Base-by-base conservation (phyloP, 2,329 filamentous ascomycete species). In the Lasiodiplodia sp. region DNA sequence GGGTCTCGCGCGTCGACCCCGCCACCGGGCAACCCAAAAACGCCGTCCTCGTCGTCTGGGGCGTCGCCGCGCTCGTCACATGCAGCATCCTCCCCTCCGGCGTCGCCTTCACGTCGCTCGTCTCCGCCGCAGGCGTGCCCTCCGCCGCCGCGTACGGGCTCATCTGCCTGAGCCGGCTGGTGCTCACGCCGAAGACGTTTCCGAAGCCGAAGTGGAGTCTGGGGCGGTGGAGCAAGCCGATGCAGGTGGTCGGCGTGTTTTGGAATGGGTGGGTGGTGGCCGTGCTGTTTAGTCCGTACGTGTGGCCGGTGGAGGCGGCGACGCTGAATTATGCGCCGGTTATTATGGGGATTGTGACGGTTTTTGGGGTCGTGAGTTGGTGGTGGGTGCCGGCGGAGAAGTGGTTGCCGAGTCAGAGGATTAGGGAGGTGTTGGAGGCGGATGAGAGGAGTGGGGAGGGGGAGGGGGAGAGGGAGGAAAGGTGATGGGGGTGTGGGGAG, bases 11-110 rank as follows among this genome's bases (percentile, higher is more conserved):
- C 21, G 86, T 89, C 2, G 81, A 80, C 40, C 16, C 40, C 6
- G 2, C 18, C 10, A 76, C 82, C 10, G 79, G 83, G 28, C 87
- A 87, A 64, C 88, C 88, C 0, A 83, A 84, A 16, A 88, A 89
- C 72, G 87, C 87, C 5, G 84, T 89, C 53, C 82, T 87, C 21
- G 85, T 88, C 11, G 86, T 89, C 71, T 87, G 86, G 81, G 81
- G 71, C 2, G 84, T 88, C 11, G 82, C 85, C 1, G 79, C 86
- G 2, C 71, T 88, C 23, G 78, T 89, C 44, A 86, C 86, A 18
- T 89, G 87, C 80, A 88, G 86, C 0, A 86, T 89, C 62, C 78
- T 89, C 1, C 84, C 87, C 0, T 88, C 86, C 4, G 77, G 78
- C 38, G 78, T 80, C 1, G 79, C 79, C 0, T 81, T 81, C 72